These are phyloP conservation scores for Dioscorea zingiberensis DNA, from an alignment of 106 monocot species.

Conservation along the genomic window DNA sequence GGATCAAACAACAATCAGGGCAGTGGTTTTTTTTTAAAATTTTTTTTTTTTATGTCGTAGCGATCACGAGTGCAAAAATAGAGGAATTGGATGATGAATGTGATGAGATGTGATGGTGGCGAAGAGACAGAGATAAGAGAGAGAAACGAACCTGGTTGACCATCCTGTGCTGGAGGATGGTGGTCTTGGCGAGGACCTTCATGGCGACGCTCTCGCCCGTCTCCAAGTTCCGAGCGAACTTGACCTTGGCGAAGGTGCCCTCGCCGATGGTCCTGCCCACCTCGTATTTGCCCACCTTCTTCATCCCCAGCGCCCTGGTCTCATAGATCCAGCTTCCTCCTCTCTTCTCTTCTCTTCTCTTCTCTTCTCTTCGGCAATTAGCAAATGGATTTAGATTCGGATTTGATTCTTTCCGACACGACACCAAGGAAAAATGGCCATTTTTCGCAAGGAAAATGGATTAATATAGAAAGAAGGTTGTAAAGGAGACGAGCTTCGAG, in stretches of 20 bases:
- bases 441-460: too few relatives aligned
- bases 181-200: conserved; percentile 62
- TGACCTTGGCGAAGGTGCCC: conserved; percentile 94
- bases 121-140: background rate
- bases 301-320: conserved; percentile 20
- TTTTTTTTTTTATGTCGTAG: too few relatives aligned
- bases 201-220: conserved; percentile 66
- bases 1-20: too few relatives aligned
- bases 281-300: conserved; percentile 84
- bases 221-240: conserved; percentile 71
- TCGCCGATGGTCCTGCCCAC: conserved; percentile 84
- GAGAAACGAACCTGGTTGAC: conserved; percentile 51
- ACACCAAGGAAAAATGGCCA: too few relatives aligned
- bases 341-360: too few relatives aligned
- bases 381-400: too few relatives aligned
- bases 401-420: too few relatives aligned
- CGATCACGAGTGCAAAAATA: background rate
- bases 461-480: too few relatives aligned
- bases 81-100: background rate
- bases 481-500: too few relatives aligned
- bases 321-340: background rate
- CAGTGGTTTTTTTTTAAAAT: too few relatives aligned
- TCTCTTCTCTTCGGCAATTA: too few relatives aligned
- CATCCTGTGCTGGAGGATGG: conserved; percentile 81
- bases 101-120: background rate